Conservation (phyloP, 495 filamentous ascomycete genomes). For the Podospora comata region DNA sequence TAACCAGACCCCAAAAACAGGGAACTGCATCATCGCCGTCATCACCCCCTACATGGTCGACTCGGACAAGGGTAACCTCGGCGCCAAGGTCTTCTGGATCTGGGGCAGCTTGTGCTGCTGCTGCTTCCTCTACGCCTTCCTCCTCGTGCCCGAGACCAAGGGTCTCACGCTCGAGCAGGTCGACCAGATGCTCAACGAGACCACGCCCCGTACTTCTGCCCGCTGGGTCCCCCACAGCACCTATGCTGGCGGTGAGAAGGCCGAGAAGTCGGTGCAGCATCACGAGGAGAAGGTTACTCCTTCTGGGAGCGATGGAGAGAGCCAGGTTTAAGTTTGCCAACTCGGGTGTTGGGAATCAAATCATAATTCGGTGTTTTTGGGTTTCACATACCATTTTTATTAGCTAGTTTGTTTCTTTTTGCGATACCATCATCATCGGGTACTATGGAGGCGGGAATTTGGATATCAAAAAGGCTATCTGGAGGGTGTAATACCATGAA, state of each 20-base stretch:
- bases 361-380: not conserved
- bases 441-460: not conserved
- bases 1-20: slow-evolving; percentile 5
- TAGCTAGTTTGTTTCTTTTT: not conserved
- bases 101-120: slow-evolving; percentile 66
- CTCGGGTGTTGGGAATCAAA: not conserved
- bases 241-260: slow-evolving; percentile 48
- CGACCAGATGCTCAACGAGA: slow-evolving; percentile 82
- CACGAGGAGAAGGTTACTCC: not conserved
- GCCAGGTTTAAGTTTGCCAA: not conserved
- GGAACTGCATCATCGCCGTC: slow-evolving; percentile 69
- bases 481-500: not conserved
- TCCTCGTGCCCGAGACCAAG: slow-evolving; percentile 82
- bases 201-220: slow-evolving; percentile 61
- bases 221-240: slow-evolving; percentile 70
- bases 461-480: not conserved
- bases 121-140: slow-evolving; percentile 69
- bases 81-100: slow-evolving; percentile 72
- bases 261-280: slow-evolving; percentile 11
- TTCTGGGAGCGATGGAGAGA: not conserved
- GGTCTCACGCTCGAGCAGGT: slow-evolving; percentile 86
- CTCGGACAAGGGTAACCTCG: slow-evolving; percentile 64
- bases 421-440: not conserved
- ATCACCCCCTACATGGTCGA: slow-evolving; percentile 80
- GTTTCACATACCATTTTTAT: not conserved